Evolutionary conservation across 2,329 filamentous ascomycete species (phyloP), one percentile per base, ranked within the genome.

Genomic region (Fusarium hainanense): DNA sequence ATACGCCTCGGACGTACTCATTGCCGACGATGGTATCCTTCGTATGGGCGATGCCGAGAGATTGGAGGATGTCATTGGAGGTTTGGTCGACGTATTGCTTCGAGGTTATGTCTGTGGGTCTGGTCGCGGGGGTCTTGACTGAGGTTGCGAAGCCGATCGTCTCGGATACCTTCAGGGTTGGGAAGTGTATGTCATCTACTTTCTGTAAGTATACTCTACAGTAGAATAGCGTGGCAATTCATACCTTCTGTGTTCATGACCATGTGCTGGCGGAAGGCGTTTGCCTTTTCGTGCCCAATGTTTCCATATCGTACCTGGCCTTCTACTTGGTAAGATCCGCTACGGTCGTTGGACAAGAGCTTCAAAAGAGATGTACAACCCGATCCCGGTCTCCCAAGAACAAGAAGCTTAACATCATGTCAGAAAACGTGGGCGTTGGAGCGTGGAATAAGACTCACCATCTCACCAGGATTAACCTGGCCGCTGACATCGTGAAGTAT

Each of bases 141-240:
- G 50, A 43, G 3, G 14, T 43, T 11, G 50, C 50, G 3, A 54
- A 54, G 2, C 37, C 37, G 14, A 54, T 43, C 1, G 50, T 30
- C 5, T 52, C 50, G 2, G 25, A n/a, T 5, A 54, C 50, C 14
- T 30, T 54, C 9, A 54, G 5, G 4, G 37, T 30, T 4, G 50
- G 50, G 9, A 54, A 54, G 0, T 54, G 50, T 0, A 54, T 4
- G 3, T 54, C 50, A 23, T 54, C 50, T 52, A 6, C 2, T 10
- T 6, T 42, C 7, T 1, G 14, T 52, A 3, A 52, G n/a, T 1
- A 43, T 21, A 3, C 0, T 18, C 16, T 1, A 0, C 0, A 0
- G 7, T 21, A 7, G 7, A 2, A 2, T 3, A 4, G 34, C 10
- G 18, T 16, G 6, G 8, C 3, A 18, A 14, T 4, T 0, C 7